phyloP scores from a whole-genome alignment of 2,329 filamentous ascomycete genomes.

The Exophiala viscosa region DNA sequence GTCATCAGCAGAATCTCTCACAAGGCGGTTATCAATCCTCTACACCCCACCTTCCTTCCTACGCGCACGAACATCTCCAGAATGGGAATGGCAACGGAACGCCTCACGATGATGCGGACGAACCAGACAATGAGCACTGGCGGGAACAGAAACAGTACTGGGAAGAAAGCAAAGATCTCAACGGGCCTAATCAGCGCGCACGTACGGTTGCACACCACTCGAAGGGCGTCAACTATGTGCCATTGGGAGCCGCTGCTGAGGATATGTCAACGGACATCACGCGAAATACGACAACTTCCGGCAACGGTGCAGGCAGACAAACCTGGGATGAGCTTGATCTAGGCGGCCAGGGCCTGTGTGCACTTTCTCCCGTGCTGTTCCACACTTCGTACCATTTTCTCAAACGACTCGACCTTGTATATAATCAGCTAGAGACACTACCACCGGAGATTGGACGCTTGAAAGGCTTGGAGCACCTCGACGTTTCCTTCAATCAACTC shows the following conservation, averaged over 20 bases:
- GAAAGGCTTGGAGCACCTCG: slow-evolving; percentile 74
- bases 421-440: slow-evolving; percentile 81
- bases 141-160: slow-evolving; percentile 78
- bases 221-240: slow-evolving; percentile 43
- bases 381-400: slow-evolving; percentile 71
- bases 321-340: slow-evolving; percentile 93
- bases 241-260: slow-evolving; percentile 48
- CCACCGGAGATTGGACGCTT: slow-evolving; percentile 78
- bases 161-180: slow-evolving; percentile 67
- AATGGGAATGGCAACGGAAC: slow-evolving; percentile 55
- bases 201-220: slow-evolving; percentile 46
- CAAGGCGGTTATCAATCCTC: slow-evolving; percentile 44
- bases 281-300: slow-evolving; percentile 61
- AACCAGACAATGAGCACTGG: slow-evolving; percentile 71
- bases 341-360: slow-evolving; percentile 89
- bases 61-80: slow-evolving; percentile 48
- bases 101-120: slow-evolving; percentile 54
- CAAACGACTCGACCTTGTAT: slow-evolving; percentile 86
- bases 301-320: slow-evolving; percentile 52
- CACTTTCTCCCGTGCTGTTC: slow-evolving; percentile 75
- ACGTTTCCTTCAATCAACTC: slow-evolving; percentile 85
- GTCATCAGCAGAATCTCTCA: slow-evolving; percentile 51
- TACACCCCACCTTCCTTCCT: slow-evolving; percentile 56
- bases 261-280: slow-evolving; percentile 53
- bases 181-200: slow-evolving; percentile 68